A percentile compares a stretch with the other conserved stretches of the same genome.
Conservation (phyloP, 148 eudicot genomes). For the Pouteria glomerata region DNA sequence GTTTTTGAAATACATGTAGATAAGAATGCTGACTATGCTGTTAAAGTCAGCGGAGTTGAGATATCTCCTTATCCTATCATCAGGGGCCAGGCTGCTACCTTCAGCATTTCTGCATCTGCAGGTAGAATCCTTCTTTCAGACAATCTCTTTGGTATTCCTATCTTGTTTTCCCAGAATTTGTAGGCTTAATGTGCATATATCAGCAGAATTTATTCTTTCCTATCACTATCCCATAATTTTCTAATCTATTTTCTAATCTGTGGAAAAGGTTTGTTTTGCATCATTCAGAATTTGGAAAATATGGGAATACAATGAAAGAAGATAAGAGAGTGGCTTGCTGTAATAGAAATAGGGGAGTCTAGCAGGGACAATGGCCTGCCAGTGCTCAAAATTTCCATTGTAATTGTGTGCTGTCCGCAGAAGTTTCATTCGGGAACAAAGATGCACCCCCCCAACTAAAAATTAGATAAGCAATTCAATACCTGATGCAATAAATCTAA, state of each 20-base stretch:
- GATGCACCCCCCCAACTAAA: too few relatives aligned
- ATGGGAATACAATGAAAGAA: not conserved
- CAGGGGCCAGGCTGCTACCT: slow-evolving; percentile 49
- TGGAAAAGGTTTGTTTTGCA: too few relatives aligned
- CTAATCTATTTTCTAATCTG: not conserved
- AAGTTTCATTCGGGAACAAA: too few relatives aligned
- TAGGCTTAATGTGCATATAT: not conserved
- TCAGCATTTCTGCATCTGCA: slow-evolving; percentile 47
- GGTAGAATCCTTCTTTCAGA: slow-evolving; percentile 18
- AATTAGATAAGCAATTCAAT: too few relatives aligned
- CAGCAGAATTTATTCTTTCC: not conserved
- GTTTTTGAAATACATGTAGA: slow-evolving; percentile 32
- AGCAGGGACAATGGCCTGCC: too few relatives aligned
- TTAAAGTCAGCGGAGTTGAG: slow-evolving; percentile 53
- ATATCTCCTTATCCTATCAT: slow-evolving; percentile 57
- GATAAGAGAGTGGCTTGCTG: not conserved
- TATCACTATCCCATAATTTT: not conserved
- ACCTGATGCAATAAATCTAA: too few relatives aligned
- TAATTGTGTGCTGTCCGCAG: too few relatives aligned
- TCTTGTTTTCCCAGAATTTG: not conserved
- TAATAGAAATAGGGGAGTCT: too few relatives aligned
- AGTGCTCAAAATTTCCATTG: too few relatives aligned
- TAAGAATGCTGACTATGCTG: slow-evolving; percentile 46
- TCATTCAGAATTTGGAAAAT: not conserved
- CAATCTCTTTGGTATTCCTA: not conserved